Conservation (phyloP, 192 early-diverging fungal species). For the Podila minutissima region DNA sequence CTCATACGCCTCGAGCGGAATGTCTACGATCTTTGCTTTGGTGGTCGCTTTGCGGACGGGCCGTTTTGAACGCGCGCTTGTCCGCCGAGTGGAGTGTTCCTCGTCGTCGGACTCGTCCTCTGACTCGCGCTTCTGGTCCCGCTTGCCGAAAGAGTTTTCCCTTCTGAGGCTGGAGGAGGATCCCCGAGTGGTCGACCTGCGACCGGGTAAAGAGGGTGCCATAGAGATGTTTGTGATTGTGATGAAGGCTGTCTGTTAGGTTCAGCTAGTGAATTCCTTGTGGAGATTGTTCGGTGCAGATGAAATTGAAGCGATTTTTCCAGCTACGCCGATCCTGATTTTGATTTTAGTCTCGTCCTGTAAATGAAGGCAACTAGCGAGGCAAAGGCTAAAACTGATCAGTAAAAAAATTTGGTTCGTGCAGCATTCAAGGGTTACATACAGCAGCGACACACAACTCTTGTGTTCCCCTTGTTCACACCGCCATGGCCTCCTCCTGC, state of each 20-base stretch:
- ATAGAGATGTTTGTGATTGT: neutral
- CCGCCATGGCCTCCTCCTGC: no score
- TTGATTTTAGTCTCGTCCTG: neutral
- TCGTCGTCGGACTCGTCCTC: neutral
- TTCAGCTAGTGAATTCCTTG: neutral
- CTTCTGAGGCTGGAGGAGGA: neutral
- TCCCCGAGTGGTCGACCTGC: neutral
- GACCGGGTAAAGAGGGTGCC: neutral
- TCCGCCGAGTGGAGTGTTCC: neutral
- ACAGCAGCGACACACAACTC: neutral
- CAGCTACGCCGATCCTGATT: neutral
- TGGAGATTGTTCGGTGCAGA: neutral
- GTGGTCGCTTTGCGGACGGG: neutral
- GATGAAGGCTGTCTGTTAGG: neutral
- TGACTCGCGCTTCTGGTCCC: neutral
- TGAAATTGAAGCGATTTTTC: no score
- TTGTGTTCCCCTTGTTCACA: no score
- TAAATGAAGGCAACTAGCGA: neutral
- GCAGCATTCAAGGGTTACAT: neutral
- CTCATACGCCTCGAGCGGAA: neutral
- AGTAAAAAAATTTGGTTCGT: constrained; percentile 6
- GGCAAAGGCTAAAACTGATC: neutral
- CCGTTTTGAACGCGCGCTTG: neutral
- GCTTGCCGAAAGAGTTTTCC: neutral
- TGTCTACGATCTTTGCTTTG: neutral